These are phyloP conservation scores for Kwoniella heveanensis DNA, from an alignment of 768 basidiomycete species.

Conservation along the genomic window DNA sequence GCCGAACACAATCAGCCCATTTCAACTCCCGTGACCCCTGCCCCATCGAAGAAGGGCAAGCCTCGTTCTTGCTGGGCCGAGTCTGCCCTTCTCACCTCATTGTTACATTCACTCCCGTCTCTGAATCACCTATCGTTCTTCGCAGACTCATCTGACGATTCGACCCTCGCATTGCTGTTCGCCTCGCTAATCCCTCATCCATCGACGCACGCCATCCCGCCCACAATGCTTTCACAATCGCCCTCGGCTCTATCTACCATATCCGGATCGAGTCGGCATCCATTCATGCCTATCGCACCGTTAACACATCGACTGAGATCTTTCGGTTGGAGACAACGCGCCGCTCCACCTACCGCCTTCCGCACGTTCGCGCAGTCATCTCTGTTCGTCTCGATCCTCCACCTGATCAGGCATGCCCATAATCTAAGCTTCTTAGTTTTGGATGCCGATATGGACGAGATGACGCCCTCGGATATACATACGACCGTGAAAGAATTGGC, in stretches of 20 bases:
- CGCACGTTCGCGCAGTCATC: constrained; percentile 43
- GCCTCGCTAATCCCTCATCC: constrained; percentile 44
- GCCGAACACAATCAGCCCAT: constrained; percentile 2
- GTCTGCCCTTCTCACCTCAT: constrained; percentile 39
- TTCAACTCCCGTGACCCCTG: constrained; percentile 5
- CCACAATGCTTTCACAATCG: constrained; percentile 22
- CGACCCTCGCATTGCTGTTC: constrained; percentile 46
- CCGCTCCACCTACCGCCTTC: constrained; percentile 39
- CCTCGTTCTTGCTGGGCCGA: constrained; percentile 47
- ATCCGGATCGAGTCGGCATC: constrained; percentile 6
- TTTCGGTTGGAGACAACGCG: constrained; percentile 53
- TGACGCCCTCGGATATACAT: constrained; percentile 37
- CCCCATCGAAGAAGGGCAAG: background rate
- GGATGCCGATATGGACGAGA: constrained; percentile 52
- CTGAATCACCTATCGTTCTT: constrained; percentile 53
- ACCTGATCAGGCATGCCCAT: constrained; percentile 45
- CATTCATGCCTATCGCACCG: constrained; percentile 19
- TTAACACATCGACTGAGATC: constrained; percentile 38
- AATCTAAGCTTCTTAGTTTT: constrained; percentile 47
- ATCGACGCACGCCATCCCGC: constrained; percentile 34
- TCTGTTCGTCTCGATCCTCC: constrained; percentile 49
- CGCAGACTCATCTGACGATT: constrained; percentile 53
- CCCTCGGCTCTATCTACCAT: constrained; percentile 25
- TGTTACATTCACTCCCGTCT: constrained; percentile 43
- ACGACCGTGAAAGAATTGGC: constrained; percentile 35